Conservation (phyloP, 2,329 filamentous ascomycete genomes). For the Cordyceps pruinosa region DNA sequence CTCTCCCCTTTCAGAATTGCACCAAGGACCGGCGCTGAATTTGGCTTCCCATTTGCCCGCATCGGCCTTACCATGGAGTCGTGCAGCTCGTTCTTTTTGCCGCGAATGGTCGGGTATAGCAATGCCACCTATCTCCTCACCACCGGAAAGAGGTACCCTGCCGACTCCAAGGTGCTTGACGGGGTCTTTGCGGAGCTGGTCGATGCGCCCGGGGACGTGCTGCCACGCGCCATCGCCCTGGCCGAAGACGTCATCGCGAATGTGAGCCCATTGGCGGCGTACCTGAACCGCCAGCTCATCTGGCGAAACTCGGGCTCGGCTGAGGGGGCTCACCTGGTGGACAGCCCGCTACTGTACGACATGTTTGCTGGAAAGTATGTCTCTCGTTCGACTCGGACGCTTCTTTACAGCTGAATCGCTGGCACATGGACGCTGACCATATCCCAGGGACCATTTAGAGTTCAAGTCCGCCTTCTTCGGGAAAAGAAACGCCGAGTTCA, state of each 20-base stretch:
- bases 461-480: conserved; percentile 10
- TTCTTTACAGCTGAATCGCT: neutral
- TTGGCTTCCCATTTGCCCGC: conserved; percentile 15
- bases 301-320: conserved; percentile 10
- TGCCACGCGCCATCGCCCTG: conserved; percentile 9
- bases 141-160: conserved; percentile 12
- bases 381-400: neutral
- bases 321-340: conserved; percentile 9
- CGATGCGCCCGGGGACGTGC: conserved; percentile 6
- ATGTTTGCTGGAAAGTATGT: conserved; percentile 8
- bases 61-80: conserved; percentile 16
- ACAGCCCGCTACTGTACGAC: conserved; percentile 11
- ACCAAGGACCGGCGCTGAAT: conserved; percentile 8
- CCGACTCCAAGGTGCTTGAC: neutral
- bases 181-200: conserved; percentile 12
- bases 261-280: conserved; percentile 7
- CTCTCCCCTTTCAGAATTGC: neutral
- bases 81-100: conserved; percentile 15
- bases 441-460: neutral
- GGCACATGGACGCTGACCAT: neutral
- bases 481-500: neutral
- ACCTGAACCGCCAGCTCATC: conserved; percentile 12
- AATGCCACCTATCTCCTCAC: conserved; percentile 14
- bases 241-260: conserved; percentile 10
- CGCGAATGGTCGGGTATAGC: conserved; percentile 13